phyloP scores from a whole-genome alignment of 176 grass and related monocot species.

The Avena atlantica region DNA sequence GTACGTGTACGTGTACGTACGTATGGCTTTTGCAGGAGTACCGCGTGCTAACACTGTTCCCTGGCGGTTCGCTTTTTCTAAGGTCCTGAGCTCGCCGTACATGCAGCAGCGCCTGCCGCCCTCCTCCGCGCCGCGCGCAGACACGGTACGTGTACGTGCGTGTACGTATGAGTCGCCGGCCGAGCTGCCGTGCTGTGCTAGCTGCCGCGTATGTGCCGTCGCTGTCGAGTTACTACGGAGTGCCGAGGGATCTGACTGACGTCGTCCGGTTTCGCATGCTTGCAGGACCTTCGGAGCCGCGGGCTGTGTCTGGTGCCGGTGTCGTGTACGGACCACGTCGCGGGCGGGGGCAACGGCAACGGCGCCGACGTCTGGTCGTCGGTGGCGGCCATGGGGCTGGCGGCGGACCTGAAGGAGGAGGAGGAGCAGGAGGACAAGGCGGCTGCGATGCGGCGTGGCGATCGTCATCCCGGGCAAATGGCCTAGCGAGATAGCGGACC shows the following conservation, averaged over 20 bases:
- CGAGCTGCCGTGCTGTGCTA: not conserved
- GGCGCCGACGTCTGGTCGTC: conserved; percentile 88
- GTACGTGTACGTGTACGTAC: not conserved
- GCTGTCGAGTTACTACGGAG: not conserved
- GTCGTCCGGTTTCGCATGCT: not conserved
- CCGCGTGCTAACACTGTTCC: conserved; percentile 18
- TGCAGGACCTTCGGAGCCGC: conserved; percentile 62
- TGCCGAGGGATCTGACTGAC: not conserved
- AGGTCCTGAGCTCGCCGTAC: conserved; percentile 95
- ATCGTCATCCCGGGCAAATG: not conserved
- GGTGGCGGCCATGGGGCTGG: conserved; percentile 43
- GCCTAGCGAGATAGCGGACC: conserved; percentile 24
- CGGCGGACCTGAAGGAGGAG: conserved; percentile 19
- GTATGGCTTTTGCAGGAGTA: not conserved
- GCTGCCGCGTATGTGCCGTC: not conserved
- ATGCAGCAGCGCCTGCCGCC: conserved; percentile 72
- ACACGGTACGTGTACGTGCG: not conserved
- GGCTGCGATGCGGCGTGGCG: not conserved
- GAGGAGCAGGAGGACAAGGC: not conserved
- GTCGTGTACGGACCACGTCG: conserved; percentile 77
- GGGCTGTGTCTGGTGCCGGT: conserved; percentile 88
- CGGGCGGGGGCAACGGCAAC: conserved; percentile 46
- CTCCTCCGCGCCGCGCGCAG: conserved; percentile 50
- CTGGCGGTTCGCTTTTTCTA: conserved; percentile 37
- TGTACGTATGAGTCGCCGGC: not conserved